phyloP scores from a whole-genome alignment of 1,284 basidiomycete genomes.

The Golubevia sp. region DNA sequence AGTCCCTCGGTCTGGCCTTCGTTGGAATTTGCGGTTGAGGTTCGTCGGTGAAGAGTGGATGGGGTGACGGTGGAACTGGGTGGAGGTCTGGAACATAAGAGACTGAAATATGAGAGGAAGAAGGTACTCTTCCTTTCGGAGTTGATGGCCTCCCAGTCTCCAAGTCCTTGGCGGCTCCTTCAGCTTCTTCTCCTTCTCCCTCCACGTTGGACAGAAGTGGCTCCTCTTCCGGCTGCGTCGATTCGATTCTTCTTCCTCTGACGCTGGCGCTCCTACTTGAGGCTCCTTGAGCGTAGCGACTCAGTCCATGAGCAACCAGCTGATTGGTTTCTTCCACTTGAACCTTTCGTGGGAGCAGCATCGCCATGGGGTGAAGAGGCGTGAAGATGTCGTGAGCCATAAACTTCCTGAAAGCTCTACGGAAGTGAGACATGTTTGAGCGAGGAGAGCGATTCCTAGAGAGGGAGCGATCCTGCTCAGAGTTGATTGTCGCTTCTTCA shows the following conservation, averaged over 20 bases:
- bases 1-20: constrained; percentile 14
- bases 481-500: constrained; percentile 1
- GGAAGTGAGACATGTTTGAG: too few relatives aligned
- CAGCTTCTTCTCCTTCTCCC: not conserved
- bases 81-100: constrained; percentile 16
- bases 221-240: constrained; percentile 3
- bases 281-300: constrained; percentile 1
- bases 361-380: constrained; percentile 8
- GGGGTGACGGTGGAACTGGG: too few relatives aligned
- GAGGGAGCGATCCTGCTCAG: constrained; percentile 1
- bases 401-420: too few relatives aligned
- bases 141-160: too few relatives aligned
- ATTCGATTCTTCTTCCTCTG: constrained; percentile 5
- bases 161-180: constrained; percentile 4
- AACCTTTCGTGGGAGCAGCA: constrained; percentile 40
- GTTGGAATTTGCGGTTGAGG: not conserved
- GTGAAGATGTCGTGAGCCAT: not conserved
- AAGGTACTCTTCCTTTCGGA: constrained; percentile 2
- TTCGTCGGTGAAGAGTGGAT: too few relatives aligned
- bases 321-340: constrained; percentile 11
- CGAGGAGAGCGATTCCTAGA: too few relatives aligned
- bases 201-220: too few relatives aligned
- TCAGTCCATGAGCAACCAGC: too few relatives aligned
- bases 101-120: constrained; percentile 44
- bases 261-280: not conserved